Evolutionary conservation across 371 early-diverging fungal genomes (phyloP), one percentile per base, ranked within the genome.

Genomic region (Circinella minor): DNA sequence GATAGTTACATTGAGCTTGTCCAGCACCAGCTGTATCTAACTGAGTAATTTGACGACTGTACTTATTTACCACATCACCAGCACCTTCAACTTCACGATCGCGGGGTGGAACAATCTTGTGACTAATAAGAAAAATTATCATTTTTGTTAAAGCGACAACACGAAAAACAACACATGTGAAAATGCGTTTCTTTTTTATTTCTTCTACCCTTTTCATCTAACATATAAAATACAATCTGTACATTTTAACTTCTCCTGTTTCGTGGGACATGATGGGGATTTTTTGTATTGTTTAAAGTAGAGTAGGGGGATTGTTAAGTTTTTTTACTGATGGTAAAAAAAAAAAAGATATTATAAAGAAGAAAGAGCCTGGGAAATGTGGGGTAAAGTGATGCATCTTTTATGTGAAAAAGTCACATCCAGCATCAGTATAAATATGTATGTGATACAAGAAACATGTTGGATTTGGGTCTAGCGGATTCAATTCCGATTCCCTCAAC

Each of bases 1-100:
- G 5, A 13, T 51, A 82, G 89, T 81, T 88, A 95, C 95, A 86
- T 93, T 96, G 95, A n/a, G 98, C 98, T 81, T 98, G 97, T 63
- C 93, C 92, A 43, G 97, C 96, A 51, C 96, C 97, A 70, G 95
- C 95, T 34, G 93, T 85, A 71, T 94, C 95, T 51, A 89, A 87
- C 79, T 97, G 93, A 34, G 98, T 98, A 73, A 98, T 92, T 60
- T 82, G 87, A 55, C 92, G 78, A 71, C 92, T 92, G 84, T 87
- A 94, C 69, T 90, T 91, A 88, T 96, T 96, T 36, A 82, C 72
- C 34, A 72, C 74, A 38, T 37, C 49, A 18, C 69, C 18, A 18
- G 74, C 69, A 36, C 67, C 63, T 20, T 68, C 69, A 34, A 67
- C 71, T 54, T 75, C 66, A 39, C 71, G 76, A 61, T 80, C 71